Base-by-base conservation (phyloP, 1,284 basidiomycete species). In the Sporisorium graminicola region DNA sequence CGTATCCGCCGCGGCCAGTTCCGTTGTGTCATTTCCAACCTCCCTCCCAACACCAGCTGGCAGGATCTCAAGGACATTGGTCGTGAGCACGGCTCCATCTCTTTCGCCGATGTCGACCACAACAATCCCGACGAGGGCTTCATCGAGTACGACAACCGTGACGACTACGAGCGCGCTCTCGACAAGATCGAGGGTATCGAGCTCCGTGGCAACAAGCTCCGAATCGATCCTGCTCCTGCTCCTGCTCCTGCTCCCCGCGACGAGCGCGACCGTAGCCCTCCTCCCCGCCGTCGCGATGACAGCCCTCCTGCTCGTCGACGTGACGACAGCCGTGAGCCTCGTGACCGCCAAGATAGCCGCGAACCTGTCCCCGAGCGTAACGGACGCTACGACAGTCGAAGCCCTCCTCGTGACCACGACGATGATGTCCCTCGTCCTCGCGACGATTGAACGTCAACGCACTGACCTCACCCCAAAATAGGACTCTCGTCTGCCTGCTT, bases 41-140 rank as follows among this genome's bases (percentile, higher is more conserved):
- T 97, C 18, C 94, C 94, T 0, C 94, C 94, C 87, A 90, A 93
- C 74, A 94, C 95, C 31, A 91, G 94, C 74, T 98, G 95, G 95
- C 95, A 98, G 87, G 96, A 99, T 87, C 90, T 99, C 76, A 98
- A 99, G 84, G 96, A 98, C 86, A 90, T 98, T 54, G 98, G 98
- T 86, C 91, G 96, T 55, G 92, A 93, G 77, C 93, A 94, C 1
- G 96, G 96, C 22, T 69, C 75, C 52, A 74, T 84, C 65, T 76
- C 77, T 0, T 85, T 82, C 53, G 81, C 84, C 44, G 83, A 85
- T 50, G 80, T 85, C 49, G 81, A 82, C 58, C 71, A 78, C 20
- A 46, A 58, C n/a, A 78, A 82, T 24, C 79, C 83, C 9, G 84
- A 84, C 27, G 81, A 85, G 59, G 84, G 84, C 55, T 73, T 82